Base-by-base conservation (phyloP, 2,329 filamentous ascomycete species). In the Calonectria ilicicola region DNA sequence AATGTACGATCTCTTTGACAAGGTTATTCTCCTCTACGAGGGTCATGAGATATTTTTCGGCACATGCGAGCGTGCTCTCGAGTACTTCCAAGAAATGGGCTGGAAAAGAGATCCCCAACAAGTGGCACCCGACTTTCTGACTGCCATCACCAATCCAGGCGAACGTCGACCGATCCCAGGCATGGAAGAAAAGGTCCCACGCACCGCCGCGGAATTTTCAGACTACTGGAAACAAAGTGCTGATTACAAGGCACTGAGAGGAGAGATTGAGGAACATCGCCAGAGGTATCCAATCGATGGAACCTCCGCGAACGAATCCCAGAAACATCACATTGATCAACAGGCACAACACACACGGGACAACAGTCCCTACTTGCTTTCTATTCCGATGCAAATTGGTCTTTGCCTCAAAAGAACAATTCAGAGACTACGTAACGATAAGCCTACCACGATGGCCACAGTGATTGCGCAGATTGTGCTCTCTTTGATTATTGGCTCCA, bases 91-190 rank as follows among this genome's bases (percentile, higher is more conserved):
- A 69, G 84, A 87, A 26, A 85, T 94, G 70, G 93, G 93, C 0
- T 95, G 93, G 76, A 85, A 89, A 35, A 93, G 84, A 32, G 85
- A 85, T 1, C 83, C 85, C 4, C 81, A 85, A 47, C 85, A 92
- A 77, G 95, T 93, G 0, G 94, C 93, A 1, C 91, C 93, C 1
- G 93, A 95, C 80, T 95, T 95, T 83, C 83, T 95, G 63, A 95
- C 93, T 4, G 86, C 86, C 4, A 84, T 89, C 21, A 88, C 87
- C 3, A 82, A 79, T 40, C 62, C 53, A 19, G 53, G 53, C 53
- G 53, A 60, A 21, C 53, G 53, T 17, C 32, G 38, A 38, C 53
- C 53, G 9, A 17, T 5, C 8, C 35, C 53, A 6, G 53, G 53
- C 32, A 60, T 60, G 53, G 53, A 60, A 10, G 32, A 40, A 17